These are phyloP conservation scores for Penicillium frequentans DNA, from an alignment of 2,329 filamentous ascomycete species.

Conservation along the genomic window DNA sequence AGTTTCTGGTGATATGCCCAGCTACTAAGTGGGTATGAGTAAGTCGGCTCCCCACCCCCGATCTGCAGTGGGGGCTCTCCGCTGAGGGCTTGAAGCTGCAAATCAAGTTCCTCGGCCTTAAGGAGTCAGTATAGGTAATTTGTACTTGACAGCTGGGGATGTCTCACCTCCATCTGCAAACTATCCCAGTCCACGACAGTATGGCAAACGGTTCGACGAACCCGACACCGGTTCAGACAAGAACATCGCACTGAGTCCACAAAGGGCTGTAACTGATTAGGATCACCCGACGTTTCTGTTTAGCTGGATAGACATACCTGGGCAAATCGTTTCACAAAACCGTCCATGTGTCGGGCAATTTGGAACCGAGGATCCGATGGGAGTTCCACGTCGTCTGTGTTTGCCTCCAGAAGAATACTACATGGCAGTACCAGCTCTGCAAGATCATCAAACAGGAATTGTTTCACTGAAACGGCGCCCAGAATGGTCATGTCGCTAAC, in stretches of 20 bases:
- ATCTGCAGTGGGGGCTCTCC: constrained; percentile 61
- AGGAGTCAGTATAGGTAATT: not conserved
- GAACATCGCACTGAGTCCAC: constrained; percentile 80
- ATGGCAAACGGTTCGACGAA: constrained; percentile 86
- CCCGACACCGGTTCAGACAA: constrained; percentile 86
- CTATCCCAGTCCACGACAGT: constrained; percentile 79
- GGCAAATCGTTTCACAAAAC: constrained; percentile 56
- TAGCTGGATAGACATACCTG: constrained; percentile 36
- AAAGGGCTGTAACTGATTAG: constrained; percentile 61
- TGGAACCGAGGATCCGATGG: constrained; percentile 71
- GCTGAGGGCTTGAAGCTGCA: constrained; percentile 61
- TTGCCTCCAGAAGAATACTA: constrained; percentile 68
- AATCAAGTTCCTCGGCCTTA: constrained; percentile 68
- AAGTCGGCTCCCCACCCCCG: constrained; percentile 56
- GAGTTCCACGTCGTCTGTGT: constrained; percentile 74
- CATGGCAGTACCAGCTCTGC: constrained; percentile 71
- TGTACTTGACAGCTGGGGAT: not conserved
- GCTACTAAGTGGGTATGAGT: constrained; percentile 73
- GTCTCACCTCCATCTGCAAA: constrained; percentile 70
- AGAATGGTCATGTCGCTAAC: constrained; percentile 71
- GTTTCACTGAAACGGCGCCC: constrained; percentile 66
- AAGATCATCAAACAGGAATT: constrained; percentile 81
- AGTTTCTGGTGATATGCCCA: constrained; percentile 93
- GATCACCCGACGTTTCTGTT: not conserved
- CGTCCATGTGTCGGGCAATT: constrained; percentile 72